These are phyloP conservation scores for Stemphylium lycopersici DNA, from an alignment of 2,329 filamentous ascomycete genomes.

Conservation along the genomic window DNA sequence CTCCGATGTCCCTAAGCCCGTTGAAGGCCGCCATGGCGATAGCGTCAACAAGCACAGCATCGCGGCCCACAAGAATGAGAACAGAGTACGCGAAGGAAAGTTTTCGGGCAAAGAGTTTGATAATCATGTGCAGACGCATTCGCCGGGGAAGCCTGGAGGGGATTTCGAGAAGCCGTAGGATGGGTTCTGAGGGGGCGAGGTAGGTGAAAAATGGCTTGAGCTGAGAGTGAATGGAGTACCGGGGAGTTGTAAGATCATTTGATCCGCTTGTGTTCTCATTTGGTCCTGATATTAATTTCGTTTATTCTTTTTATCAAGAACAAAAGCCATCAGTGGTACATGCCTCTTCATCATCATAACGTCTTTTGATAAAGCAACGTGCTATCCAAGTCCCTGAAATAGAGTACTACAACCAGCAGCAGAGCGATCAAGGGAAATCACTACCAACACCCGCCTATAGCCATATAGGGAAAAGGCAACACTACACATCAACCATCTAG, in stretches of 20 bases:
- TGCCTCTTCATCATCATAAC: too few species aligned
- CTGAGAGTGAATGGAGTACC: too few species aligned
- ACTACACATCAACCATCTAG: neutral
- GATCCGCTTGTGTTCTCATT: neutral
- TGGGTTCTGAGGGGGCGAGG: neutral
- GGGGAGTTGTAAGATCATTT: neutral
- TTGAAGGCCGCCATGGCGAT: conserved; percentile 34
- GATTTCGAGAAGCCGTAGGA: conserved; percentile 33
- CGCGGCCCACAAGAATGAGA: conserved; percentile 34
- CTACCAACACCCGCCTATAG: neutral
- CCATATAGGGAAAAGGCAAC: neutral
- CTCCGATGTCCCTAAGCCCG: conserved; percentile 30
- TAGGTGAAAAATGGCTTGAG: neutral
- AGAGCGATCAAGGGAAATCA: neutral
- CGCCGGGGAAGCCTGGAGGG: conserved; percentile 22
- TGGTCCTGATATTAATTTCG: neutral
- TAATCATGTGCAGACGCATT: conserved; percentile 31
- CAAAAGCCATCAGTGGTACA: too few species aligned
- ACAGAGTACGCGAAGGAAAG: conserved; percentile 28
- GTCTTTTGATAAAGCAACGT: neutral
- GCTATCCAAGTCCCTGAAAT: neutral
- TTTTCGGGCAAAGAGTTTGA: conserved; percentile 35
- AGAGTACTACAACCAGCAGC: neutral
- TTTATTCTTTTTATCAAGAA: too few species aligned
- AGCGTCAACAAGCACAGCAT: conserved; percentile 33